Base-by-base conservation (phyloP, 106 monocot species). In the Vanilla planifolia region DNA sequence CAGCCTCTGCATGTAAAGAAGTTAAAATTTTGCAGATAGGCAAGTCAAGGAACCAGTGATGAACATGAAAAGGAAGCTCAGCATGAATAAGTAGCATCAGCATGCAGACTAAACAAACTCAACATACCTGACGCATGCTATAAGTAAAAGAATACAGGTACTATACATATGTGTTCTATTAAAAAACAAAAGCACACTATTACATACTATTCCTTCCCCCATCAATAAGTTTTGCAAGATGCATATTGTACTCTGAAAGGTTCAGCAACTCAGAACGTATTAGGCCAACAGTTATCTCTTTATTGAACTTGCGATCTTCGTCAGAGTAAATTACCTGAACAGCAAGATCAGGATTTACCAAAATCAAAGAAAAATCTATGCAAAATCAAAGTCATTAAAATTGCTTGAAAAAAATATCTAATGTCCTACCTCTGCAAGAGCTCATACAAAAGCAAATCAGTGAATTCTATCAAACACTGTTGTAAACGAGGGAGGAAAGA, bases 221-320 rank as follows among this genome's bases (percentile, higher is more conserved):
- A 75, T 95, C 96, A 64, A 96, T 85, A 52, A 91, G 86, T 66
- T 96, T 91, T 72, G 87, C 83, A 64, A 96, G 70, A 75, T 96
- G 91, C 50, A 77, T 68, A 62, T 82, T 82, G 74, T 87, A 96
- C 40, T 96, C 96, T 17, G 85, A 79, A 67, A 96, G 76, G 64
- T 96, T 96, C 33, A 96, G 68, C 57, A 96, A 73, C 30, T 91
- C 91, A 35, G 72, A 87, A 43, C 65, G 81, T 53, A 96, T 85
- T 51, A 96, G 79, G 7, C 84, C 79, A 56, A 96, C 24, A 7
- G 77, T 87, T 61, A 91, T 82, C 19, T 96, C 91, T 63, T 70
- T 87, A 57, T 96, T 91, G 33, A 91, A 96, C 66, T 91, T 96
- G 39, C 78, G 69, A 8, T 96, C 96, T 59, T 96, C 96, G 51